phyloP scores from a whole-genome alignment of 2,329 filamentous ascomycete genomes.

The Sporothrix pseudoabietina region DNA sequence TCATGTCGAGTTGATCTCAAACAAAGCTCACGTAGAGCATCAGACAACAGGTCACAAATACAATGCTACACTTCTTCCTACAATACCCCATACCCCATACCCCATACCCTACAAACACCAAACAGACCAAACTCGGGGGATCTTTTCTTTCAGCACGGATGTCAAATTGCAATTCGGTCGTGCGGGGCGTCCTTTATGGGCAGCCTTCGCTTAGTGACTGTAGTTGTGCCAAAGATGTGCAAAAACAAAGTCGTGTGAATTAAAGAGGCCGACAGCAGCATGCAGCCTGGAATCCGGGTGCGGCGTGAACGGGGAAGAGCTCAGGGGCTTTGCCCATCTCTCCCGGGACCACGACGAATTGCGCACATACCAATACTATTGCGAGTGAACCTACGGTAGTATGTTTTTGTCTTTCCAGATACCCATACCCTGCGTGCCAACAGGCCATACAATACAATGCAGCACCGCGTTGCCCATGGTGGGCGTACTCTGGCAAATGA shows the following conservation, averaged over 20 bases:
- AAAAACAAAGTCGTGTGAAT: slow-evolving; percentile 58
- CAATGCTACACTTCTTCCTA: background rate
- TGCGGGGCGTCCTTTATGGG: slow-evolving; percentile 17
- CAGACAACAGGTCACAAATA: background rate
- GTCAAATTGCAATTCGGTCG: slow-evolving; percentile 98
- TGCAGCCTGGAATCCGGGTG: slow-evolving; percentile 46
- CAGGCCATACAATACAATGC: background rate
- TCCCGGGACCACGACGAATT: slow-evolving; percentile 37
- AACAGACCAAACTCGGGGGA: background rate
- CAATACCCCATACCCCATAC: background rate
- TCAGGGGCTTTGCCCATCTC: background rate
- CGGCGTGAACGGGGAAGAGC: slow-evolving; percentile 32
- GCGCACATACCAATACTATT: slow-evolving; percentile 38
- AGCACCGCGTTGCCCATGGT: background rate
- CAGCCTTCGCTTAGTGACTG: slow-evolving; percentile 63
- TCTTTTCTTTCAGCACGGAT: slow-evolving; percentile 73
- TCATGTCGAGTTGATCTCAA: too few relatives aligned
- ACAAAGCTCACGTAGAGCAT: background rate
- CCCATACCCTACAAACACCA: background rate
- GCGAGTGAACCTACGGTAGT: background rate
- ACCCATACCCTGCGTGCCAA: background rate
- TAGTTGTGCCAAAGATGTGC: slow-evolving; percentile 99
- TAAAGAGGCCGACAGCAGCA: slow-evolving; percentile 37
- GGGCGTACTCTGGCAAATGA: background rate
- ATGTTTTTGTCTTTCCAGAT: background rate